phyloP scores from a whole-genome alignment of 768 basidiomycete genomes.

The Lentinula lateritia region DNA sequence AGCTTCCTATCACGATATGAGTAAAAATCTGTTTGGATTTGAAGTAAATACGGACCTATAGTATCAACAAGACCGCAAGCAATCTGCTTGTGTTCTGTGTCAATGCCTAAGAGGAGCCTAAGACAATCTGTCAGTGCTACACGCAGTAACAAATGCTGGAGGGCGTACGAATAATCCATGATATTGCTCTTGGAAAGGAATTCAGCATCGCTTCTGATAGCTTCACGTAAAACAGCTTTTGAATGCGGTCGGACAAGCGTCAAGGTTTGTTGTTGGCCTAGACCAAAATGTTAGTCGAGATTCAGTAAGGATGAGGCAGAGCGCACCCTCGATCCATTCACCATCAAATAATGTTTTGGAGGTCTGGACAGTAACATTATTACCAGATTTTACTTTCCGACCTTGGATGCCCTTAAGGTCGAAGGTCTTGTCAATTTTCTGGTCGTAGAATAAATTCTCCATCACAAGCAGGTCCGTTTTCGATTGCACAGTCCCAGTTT shows the following conservation, averaged over 20 bases:
- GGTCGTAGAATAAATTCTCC: constrained; percentile 79
- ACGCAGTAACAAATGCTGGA: neutral
- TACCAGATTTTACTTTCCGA: constrained; percentile 54
- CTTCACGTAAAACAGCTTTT: constrained; percentile 64
- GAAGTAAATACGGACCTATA: constrained; percentile 41
- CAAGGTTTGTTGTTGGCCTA: constrained; percentile 61
- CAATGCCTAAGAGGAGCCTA: constrained; percentile 70
- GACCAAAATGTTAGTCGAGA: neutral
- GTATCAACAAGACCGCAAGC: constrained; percentile 81
- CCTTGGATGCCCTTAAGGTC: constrained; percentile 84
- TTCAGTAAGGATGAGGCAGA: neutral
- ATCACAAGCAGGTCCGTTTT: constrained; percentile 77
- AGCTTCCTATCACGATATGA: constrained; percentile 51
- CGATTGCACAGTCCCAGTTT: constrained; percentile 56
- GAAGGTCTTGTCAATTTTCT: constrained; percentile 63
- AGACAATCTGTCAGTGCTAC: neutral
- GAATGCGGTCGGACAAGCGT: constrained; percentile 69
- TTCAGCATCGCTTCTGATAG: constrained; percentile 64
- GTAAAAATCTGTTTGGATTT: neutral
- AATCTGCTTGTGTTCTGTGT: constrained; percentile 60
- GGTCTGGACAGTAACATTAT: constrained; percentile 23
- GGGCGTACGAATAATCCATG: constrained; percentile 79
- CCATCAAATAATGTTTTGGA: constrained; percentile 70
- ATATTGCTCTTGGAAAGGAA: constrained; percentile 73
- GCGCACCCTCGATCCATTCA: constrained; percentile 77